Base-by-base conservation (phyloP, 192 early-diverging fungal genomes). In the Diversispora eburnea region DNA sequence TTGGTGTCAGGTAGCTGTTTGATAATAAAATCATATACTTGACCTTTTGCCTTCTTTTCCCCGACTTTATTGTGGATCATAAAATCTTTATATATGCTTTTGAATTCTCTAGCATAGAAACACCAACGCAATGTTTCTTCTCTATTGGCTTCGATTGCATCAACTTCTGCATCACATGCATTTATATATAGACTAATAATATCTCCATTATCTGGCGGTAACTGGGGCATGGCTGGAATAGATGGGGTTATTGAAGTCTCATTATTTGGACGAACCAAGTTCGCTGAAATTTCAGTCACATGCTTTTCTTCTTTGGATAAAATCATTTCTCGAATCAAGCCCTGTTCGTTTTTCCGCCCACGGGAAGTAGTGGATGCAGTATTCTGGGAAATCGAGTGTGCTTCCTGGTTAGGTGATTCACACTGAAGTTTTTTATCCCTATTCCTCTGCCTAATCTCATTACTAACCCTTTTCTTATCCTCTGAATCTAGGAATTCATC, bases 311-410 rank as follows among this genome's bases (percentile, higher is more conserved):
- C 19, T 3, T 60, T 60, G 3, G 19, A 60, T 60, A 3, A 60
- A 60, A 60, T 39, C 58, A 60, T 60, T 60, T 60, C 58, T 60
- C 58, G 58, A 60, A 60, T 60, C 58, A 60, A 60, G 58, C n/a
- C 58, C 58, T 3, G 1, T 60, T 60, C 58, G 3, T 60, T 60
- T 60, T 51, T 60, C 19, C 58, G 19, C 58, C 1, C 58, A 60
- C 3, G n/a, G 3, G 58, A 60, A 33, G 25, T 33, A 60, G 58
- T 60, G 3, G 58, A 60, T 3, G 58, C 58, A 3, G 58, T 60
- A 60, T 60, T 60, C 58, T 60, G 58, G 19, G 58, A 60, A 60
- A 60, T 60, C 58, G 58, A 60, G 19, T 9, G 58, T 60, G 58
- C 58, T 3, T 60, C 58, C 58, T 60, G 58, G 58, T 3, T 60